phyloP scores from a whole-genome alignment of 257 asterid species.

The Galeopsis tetrahit region DNA sequence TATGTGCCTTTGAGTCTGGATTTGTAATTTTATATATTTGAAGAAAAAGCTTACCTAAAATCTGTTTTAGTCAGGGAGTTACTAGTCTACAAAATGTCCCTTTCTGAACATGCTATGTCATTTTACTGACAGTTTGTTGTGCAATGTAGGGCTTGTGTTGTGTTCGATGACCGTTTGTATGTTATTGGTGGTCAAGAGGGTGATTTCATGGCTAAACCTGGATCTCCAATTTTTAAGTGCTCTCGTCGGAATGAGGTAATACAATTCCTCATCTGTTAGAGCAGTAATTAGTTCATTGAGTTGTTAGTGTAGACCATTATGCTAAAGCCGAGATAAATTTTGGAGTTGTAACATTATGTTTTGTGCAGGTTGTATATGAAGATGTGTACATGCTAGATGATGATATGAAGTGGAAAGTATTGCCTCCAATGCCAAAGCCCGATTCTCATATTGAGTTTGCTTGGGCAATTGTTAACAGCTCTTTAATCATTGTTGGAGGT shows the following conservation, averaged over 20 bases:
- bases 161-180: conserved; percentile 66
- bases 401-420: conserved; percentile 81
- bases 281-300: conserved; percentile 17
- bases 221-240: conserved; percentile 91
- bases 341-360: conserved; percentile 24
- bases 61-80: conserved; percentile 21
- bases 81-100: background rate
- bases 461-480: conserved; percentile 74
- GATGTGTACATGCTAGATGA: conserved; percentile 91
- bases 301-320: conserved; percentile 14
- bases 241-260: conserved; percentile 88
- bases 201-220: conserved; percentile 95
- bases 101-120: background rate
- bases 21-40: background rate
- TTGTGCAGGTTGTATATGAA: conserved; percentile 73
- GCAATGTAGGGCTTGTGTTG: conserved; percentile 78
- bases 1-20: background rate
- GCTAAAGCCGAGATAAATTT: conserved; percentile 21
- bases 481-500: conserved; percentile 84
- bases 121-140: conserved; percentile 3
- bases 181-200: conserved; percentile 94
- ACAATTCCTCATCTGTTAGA: conserved; percentile 5
- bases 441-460: conserved; percentile 98
- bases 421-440: conserved; percentile 94
- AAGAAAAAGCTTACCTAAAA: conserved; percentile 2